phyloP scores from a whole-genome alignment of 1,139 yeast genomes.

The Debaryomyces sp. region DNA sequence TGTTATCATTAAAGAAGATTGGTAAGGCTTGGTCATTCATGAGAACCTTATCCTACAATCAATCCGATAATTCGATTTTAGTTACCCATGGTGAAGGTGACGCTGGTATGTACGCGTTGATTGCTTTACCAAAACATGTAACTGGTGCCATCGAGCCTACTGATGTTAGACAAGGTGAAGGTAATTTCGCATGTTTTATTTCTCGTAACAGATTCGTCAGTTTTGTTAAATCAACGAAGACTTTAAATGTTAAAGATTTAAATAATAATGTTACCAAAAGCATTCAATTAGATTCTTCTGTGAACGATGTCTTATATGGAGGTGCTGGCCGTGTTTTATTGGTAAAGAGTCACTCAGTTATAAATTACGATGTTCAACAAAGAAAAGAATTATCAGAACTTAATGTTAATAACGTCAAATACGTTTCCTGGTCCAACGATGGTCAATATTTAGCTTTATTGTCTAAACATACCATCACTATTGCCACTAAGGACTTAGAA shows the following conservation, averaged over 20 bases:
- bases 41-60: slow-evolving; percentile 85
- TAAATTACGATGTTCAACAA: slow-evolving; percentile 91
- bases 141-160: slow-evolving; percentile 93
- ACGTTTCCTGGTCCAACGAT: slow-evolving; percentile 86
- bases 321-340: slow-evolving; percentile 85
- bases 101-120: slow-evolving; percentile 68
- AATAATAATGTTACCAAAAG: slow-evolving; percentile 80
- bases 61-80: slow-evolving; percentile 84
- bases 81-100: slow-evolving; percentile 77
- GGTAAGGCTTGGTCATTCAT: slow-evolving; percentile 88
- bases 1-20: slow-evolving; percentile 79
- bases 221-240: slow-evolving; percentile 63
- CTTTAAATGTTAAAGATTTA: slow-evolving; percentile 81
- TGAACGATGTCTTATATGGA: slow-evolving; percentile 73
- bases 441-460: slow-evolving; percentile 87
- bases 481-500: slow-evolving; percentile 79
- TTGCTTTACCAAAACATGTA: slow-evolving; percentile 80
- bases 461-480: slow-evolving; percentile 90
- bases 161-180: slow-evolving; percentile 77
- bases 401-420: slow-evolving; percentile 78
- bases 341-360: slow-evolving; percentile 70
- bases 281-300: slow-evolving; percentile 71
- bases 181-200: slow-evolving; percentile 84
- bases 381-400: slow-evolving; percentile 74
- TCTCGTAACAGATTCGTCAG: slow-evolving; percentile 94